Evolutionary conservation across 202 grass and related monocot genomes (phyloP).

Genomic region (Musa balbisiana): DNA sequence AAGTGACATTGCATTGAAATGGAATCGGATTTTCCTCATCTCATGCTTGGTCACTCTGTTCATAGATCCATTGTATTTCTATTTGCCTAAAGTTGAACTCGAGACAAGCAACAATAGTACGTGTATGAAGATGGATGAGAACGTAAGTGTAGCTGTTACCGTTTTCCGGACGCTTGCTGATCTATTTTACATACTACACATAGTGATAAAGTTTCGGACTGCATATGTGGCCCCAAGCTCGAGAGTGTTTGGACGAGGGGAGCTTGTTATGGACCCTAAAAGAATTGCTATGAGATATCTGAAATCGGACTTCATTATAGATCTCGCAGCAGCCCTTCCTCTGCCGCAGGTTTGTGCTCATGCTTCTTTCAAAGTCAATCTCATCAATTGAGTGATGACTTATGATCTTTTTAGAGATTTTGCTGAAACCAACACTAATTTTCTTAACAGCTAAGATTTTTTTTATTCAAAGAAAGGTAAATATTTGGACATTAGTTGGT

Average conservation of each 20-base stretch:
- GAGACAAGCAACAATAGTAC: neutral
- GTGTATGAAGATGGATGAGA: conserved; percentile 20
- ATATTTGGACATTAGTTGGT: neutral
- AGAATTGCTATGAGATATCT: conserved; percentile 24
- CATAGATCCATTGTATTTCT: conserved; percentile 29
- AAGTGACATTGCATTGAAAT: conserved; percentile 15
- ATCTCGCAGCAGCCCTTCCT: conserved; percentile 13
- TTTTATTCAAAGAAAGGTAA: neutral
- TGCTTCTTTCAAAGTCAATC: neutral
- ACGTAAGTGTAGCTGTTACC: conserved; percentile 10
- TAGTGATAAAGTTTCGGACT: conserved; percentile 18
- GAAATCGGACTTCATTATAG: conserved; percentile 20
- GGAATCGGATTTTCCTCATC: conserved; percentile 20
- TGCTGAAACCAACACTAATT: neutral
- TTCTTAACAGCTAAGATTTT: neutral
- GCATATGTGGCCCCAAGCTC: conserved; percentile 24
- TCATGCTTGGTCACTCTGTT: conserved; percentile 18
- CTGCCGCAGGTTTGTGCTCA: conserved; percentile 12
- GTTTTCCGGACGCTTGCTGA: conserved; percentile 13
- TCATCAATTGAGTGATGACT: neutral
- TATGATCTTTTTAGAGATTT: neutral
- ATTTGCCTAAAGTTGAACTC: conserved; percentile 9
- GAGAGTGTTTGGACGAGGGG: conserved; percentile 19
- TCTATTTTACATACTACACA: conserved; percentile 22
- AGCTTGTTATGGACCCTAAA: conserved; percentile 26